These are phyloP conservation scores for Ophiostoma piceae DNA, from an alignment of 2,329 filamentous ascomycete species.

Conservation along the genomic window DNA sequence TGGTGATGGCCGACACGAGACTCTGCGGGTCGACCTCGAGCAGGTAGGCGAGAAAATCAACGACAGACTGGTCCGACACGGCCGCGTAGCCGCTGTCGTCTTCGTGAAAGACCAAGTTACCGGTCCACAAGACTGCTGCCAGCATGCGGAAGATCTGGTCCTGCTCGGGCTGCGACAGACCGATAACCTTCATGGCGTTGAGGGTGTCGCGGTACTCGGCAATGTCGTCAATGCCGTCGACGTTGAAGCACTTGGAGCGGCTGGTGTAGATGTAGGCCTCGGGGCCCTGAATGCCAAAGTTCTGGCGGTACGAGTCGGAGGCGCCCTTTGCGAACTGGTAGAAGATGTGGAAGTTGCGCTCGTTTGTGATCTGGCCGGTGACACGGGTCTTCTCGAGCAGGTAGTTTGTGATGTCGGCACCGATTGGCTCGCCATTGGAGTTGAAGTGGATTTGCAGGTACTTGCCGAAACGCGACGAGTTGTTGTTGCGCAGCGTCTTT, in stretches of 20 bases:
- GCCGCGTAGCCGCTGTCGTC: slow-evolving; percentile 84
- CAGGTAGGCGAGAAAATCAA: slow-evolving; percentile 91
- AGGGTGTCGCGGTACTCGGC: slow-evolving; percentile 86
- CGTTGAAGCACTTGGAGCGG: slow-evolving; percentile 88
- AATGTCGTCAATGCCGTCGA: slow-evolving; percentile 86
- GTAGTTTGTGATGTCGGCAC: slow-evolving; percentile 97
- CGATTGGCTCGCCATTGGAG: slow-evolving; percentile 79
- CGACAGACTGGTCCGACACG: slow-evolving; percentile 81
- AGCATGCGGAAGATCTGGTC: slow-evolving; percentile 97
- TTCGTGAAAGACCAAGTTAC: slow-evolving; percentile 86
- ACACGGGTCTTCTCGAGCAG: slow-evolving; percentile 92
- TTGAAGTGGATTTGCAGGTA: slow-evolving; percentile 98
- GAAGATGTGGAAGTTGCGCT: slow-evolving; percentile 99
- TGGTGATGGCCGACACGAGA: slow-evolving; percentile 81
- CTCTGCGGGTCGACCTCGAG: slow-evolving; percentile 78
- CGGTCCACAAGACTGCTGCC: slow-evolving; percentile 85
- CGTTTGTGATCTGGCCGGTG: slow-evolving; percentile 88
- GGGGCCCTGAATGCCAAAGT: slow-evolving; percentile 85
- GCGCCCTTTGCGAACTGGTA: slow-evolving; percentile 98
- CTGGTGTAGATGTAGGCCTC: slow-evolving; percentile 93
- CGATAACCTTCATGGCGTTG: slow-evolving; percentile 92
- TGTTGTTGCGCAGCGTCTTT: slow-evolving; percentile 97
- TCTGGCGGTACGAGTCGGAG: slow-evolving; percentile 76
- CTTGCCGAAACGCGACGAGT: slow-evolving; percentile 96
- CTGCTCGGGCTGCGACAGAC: slow-evolving; percentile 79